Evolutionary conservation across 345 rosid genomes (phyloP).

Genomic region (Ailanthus altissimus): DNA sequence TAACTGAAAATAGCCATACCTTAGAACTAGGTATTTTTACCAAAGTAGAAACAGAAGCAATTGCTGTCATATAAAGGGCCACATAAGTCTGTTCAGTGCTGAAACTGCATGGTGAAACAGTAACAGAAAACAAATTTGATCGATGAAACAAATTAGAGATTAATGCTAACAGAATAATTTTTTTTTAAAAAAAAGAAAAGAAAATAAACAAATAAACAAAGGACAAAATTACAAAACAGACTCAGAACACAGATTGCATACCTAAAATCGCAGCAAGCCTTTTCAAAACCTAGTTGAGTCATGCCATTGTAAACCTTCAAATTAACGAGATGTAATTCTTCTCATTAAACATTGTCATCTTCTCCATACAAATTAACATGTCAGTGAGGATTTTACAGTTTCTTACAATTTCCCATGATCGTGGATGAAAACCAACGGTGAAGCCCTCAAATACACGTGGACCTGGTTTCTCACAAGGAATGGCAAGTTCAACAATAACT

Average conservation of each 20-base stretch:
- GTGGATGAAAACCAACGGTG: conserved; percentile 94
- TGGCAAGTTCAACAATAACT: conserved; percentile 71
- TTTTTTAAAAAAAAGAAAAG: no score
- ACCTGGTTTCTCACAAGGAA: conserved; percentile 85
- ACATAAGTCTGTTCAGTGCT: conserved; percentile 75
- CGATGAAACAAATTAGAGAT: conserved; percentile 12
- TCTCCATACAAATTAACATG: background rate
- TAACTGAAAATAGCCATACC: conserved; percentile 36
- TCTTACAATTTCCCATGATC: conserved; percentile 94
- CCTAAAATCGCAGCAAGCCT: conserved; percentile 61
- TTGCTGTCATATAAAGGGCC: conserved; percentile 84
- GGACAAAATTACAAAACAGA: background rate
- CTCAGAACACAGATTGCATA: conserved; percentile 24
- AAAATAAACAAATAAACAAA: background rate
- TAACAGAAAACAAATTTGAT: background rate
- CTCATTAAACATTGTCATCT: conserved; percentile 9
- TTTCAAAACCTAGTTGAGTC: conserved; percentile 86
- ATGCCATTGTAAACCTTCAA: conserved; percentile 83
- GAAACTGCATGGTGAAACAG: conserved; percentile 49
- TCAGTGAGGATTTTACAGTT: conserved; percentile 10
- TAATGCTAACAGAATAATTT: background rate
- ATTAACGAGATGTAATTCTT: conserved; percentile 1
- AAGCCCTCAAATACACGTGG: conserved; percentile 80
- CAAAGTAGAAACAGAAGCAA: conserved; percentile 68
- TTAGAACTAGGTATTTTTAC: conserved; percentile 63